phyloP scores from a whole-genome alignment of 176 grass and related monocot genomes.

The Bonia amplexicaulis region DNA sequence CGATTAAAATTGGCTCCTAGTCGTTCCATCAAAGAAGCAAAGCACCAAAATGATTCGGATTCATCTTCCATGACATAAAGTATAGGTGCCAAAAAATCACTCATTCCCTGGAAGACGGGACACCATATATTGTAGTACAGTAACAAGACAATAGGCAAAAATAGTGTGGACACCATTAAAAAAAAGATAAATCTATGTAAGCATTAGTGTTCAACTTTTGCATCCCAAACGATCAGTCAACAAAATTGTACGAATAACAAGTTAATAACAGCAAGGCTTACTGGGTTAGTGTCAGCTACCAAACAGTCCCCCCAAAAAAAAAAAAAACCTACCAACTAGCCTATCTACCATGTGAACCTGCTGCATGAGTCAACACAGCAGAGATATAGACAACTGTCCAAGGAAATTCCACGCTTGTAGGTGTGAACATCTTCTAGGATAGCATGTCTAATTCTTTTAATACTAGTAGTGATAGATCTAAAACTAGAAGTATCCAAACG shows the following conservation, averaged over 20 bases:
- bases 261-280: constrained; percentile 12
- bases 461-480: background rate
- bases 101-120: constrained; percentile 74
- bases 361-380: background rate
- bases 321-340: background rate
- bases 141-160: background rate
- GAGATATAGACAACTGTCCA: background rate
- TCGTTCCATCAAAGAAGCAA: constrained; percentile 89
- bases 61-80: constrained; percentile 90
- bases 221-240: background rate
- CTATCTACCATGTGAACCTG: background rate
- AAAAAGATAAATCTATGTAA: background rate
- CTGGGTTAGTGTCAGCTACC: background rate
- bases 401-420: background rate
- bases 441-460: background rate
- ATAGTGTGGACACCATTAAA: background rate
- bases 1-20: constrained; percentile 96
- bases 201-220: background rate
- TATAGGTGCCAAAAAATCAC: constrained; percentile 87
- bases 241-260: background rate
- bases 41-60: constrained; percentile 93
- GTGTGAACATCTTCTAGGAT: background rate
- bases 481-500: constrained; percentile 2
- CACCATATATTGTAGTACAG: background rate
- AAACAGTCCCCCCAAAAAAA: background rate